phyloP scores from a whole-genome alignment of 2,329 filamentous ascomycete genomes.

The Stylonectria norvegica region DNA sequence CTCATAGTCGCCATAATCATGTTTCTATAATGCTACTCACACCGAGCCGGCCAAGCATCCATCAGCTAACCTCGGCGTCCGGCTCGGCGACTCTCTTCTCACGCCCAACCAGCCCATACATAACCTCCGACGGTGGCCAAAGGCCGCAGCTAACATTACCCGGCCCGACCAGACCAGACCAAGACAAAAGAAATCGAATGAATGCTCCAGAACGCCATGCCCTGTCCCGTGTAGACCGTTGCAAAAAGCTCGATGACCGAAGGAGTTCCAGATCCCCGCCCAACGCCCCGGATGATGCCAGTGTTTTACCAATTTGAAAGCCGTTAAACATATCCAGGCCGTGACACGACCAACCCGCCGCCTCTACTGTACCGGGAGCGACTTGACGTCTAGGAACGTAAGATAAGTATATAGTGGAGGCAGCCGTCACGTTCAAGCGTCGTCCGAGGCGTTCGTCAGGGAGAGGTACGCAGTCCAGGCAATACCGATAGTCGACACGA shows the following conservation, averaged over 20 bases:
- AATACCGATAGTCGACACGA: constrained; percentile 93
- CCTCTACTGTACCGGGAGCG: no score
- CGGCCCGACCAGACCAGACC: not conserved
- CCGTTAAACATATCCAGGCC: not conserved
- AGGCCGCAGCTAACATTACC: no score
- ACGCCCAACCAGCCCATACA: not conserved
- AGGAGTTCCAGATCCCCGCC: not conserved
- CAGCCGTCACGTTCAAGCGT: constrained; percentile 33
- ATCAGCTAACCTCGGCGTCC: no score
- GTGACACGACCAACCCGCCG: not conserved
- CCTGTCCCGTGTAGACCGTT: not conserved
- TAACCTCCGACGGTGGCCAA: no score
- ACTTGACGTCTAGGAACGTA: no score
- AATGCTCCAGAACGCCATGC: constrained; percentile 7
- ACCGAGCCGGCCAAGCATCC: no score
- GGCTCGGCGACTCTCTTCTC: not conserved
- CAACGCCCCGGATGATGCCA: constrained; percentile 6
- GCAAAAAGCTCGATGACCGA: not conserved
- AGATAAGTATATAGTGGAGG: not conserved
- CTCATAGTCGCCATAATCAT: no score
- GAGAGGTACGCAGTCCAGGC: constrained; percentile 97
- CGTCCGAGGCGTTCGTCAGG: constrained; percentile 81
- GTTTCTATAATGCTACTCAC: no score
- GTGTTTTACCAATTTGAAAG: constrained; percentile 1
- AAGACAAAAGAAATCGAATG: not conserved